A percentile compares a stretch with the other conserved stretches of the same genome.
These are phyloP conservation scores for Dryas octopetala DNA, from an alignment of 306 rosid genomes.

Conservation along the genomic window DNA sequence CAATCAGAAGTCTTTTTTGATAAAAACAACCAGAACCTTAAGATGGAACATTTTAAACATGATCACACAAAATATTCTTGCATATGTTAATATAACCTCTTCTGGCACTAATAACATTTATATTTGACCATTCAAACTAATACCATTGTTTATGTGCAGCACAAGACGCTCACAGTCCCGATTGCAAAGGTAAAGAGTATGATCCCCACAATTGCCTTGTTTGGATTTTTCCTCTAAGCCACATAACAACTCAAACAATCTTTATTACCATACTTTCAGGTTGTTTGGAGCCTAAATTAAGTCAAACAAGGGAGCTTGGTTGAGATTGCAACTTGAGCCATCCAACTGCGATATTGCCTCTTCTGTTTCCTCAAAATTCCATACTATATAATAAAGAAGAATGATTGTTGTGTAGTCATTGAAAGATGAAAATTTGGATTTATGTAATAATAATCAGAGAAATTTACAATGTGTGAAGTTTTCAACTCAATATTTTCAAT, in stretches of 20 bases:
- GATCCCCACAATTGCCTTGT: background rate
- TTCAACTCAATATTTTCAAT: background rate
- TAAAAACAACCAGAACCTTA: too few relatives aligned
- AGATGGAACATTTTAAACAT: background rate
- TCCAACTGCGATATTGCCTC: background rate
- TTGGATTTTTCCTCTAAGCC: background rate
- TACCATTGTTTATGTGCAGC: slow-evolving; percentile 39
- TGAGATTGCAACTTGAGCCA: background rate
- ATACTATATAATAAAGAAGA: background rate
- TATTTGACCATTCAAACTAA: slow-evolving; percentile 27
- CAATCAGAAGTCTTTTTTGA: too few relatives aligned
- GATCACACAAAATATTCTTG: background rate
- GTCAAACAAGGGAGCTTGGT: slow-evolving; percentile 3
- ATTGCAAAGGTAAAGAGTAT: slow-evolving; percentile 55
- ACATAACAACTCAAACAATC: slow-evolving; percentile 1
- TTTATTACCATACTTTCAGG: slow-evolving; percentile 1
- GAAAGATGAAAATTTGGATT: background rate
- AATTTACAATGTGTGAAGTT: background rate
- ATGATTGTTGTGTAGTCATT: background rate
- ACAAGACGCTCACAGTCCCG: slow-evolving; percentile 57
- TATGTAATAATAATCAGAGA: background rate
- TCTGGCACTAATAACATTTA: background rate
- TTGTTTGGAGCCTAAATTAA: slow-evolving; percentile 3
- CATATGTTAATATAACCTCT: background rate
- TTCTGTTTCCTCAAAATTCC: background rate